Base-by-base conservation (phyloP, 768 basidiomycete species). In the Dictyophora rubrovolvata region DNA sequence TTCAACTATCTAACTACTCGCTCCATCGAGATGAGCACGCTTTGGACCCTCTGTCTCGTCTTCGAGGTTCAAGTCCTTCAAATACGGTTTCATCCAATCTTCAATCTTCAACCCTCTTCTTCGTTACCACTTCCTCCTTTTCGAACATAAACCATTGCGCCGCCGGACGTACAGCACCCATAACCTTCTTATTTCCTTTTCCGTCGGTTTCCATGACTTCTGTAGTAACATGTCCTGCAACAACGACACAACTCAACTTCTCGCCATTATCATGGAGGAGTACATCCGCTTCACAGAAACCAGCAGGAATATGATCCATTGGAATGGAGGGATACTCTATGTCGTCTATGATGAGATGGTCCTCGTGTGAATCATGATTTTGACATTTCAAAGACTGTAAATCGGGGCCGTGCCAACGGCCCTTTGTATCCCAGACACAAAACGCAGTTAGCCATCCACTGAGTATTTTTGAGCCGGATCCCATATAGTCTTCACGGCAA, bases 371-470 rank as follows among this genome's bases (percentile, higher is more conserved):
- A 48, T 28, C 28, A 28, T 28, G 28, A 28, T 47, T 47, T 18
- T 8, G 21, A 9, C 21, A 21, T 21, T 48, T 21, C n/a, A 21
- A 48, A 48, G n/a, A n/a, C 21, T 21, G n/a, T 21, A 48, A 48
- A 48, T n/a, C 47, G 2, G n/a, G 47, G 47, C 47, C 21, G 8
- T 14, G 53, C 61, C 61, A 61, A 16, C 61, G 56, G 6, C 62
- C 62, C 6, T 63, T 47, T 17, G 4, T 18, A 46, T 56, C 33
- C 36, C 36, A 63, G 46, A 57, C 49, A 49, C 46, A 62, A 47
- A 63, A 63, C 10, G 52, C 62, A n/a, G 61, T 56, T 8, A 62
- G 12, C 62, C 62, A 63, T n/a, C 62, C 62, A 37, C 46, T 4
- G 5, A 63, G 20, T 17, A 21, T 56, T 5, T 5, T 18, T 6